These are phyloP conservation scores for Pyrus pyrifolia DNA, from an alignment of 306 rosid genomes.

Conservation along the genomic window DNA sequence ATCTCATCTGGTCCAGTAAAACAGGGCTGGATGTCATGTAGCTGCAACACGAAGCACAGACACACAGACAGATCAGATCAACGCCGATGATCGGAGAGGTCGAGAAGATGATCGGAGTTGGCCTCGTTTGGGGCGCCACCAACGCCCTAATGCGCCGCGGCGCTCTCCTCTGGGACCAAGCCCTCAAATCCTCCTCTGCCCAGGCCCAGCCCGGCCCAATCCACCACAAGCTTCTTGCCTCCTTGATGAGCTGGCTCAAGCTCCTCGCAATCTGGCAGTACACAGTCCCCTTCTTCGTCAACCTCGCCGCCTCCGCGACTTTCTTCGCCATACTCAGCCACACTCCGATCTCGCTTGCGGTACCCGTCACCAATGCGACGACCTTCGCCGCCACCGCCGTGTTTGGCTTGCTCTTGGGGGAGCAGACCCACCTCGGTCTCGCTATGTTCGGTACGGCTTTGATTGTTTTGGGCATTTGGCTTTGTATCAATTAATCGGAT, in stretches of 20 bases:
- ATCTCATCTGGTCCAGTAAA: rapidly evolving
- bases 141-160: constrained; percentile 91
- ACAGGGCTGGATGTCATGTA: not conserved
- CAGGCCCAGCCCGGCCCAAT: constrained; percentile 4
- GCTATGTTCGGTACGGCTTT: constrained; percentile 66
- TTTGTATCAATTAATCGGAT: constrained; percentile 41
- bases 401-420: constrained; percentile 63
- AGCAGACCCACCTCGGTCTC: constrained; percentile 44
- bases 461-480: constrained; percentile 65
- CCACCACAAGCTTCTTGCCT: constrained; percentile 19
- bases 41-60: not conserved
- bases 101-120: constrained; percentile 85
- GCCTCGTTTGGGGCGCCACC: constrained; percentile 86
- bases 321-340: constrained; percentile 75
- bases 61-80: not conserved
- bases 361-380: constrained; percentile 93
- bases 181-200: constrained; percentile 39
- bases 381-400: constrained; percentile 84
- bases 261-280: constrained; percentile 86
- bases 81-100: constrained; percentile 34
- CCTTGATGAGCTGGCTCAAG: constrained; percentile 57
- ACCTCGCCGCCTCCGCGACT: constrained; percentile 83
- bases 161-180: constrained; percentile 72
- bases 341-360: constrained; percentile 77
- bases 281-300: constrained; percentile 59